Percentiles rank a stretch among this genome's conserved stretches.
Conservation (phyloP, 768 basidiomycete genomes). For the Tulasnella sp. region DNA sequence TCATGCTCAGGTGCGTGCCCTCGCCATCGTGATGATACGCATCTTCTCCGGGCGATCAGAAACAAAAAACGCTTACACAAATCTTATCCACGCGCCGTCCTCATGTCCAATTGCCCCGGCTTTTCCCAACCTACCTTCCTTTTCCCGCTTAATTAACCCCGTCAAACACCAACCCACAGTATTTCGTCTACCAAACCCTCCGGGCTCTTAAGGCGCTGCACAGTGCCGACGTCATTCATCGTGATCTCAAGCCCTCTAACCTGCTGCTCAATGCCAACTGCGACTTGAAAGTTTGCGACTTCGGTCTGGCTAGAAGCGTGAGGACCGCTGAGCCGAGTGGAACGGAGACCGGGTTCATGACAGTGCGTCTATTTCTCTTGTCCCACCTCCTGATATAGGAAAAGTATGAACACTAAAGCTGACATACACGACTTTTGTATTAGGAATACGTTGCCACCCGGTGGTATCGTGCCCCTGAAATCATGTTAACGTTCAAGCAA, state of each 20-base stretch:
- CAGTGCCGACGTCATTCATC: constrained; percentile 91
- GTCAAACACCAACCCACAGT: constrained; percentile 60
- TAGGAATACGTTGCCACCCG: constrained; percentile 92
- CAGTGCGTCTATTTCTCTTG: constrained; percentile 46
- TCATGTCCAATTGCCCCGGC: not conserved
- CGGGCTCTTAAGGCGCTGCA: constrained; percentile 94
- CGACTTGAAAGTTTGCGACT: constrained; percentile 93
- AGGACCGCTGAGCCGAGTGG: constrained; percentile 43
- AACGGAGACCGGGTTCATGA: constrained; percentile 46
- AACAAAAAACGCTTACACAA: constrained; percentile 6
- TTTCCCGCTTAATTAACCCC: not conserved
- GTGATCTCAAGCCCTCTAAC: constrained; percentile 96
- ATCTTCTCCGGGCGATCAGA: not conserved
- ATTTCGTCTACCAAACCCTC: constrained; percentile 97
- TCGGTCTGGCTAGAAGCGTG: constrained; percentile 71
- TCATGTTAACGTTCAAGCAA: constrained; percentile 53
- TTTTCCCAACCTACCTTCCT: not conserved
- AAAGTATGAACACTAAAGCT: constrained; percentile 54
- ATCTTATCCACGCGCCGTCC: not conserved
- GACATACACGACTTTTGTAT: constrained; percentile 61
- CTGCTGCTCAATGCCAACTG: constrained; percentile 95
- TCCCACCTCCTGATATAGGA: constrained; percentile 57
- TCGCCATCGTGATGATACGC: constrained; percentile 2
- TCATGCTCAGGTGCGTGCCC: constrained; percentile 50
- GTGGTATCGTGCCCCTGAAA: constrained; percentile 61